Evolutionary conservation across 2,329 filamentous ascomycete genomes (phyloP), one percentile per base, ranked within the genome.

Genomic region (Talaromyces atroroseus): DNA sequence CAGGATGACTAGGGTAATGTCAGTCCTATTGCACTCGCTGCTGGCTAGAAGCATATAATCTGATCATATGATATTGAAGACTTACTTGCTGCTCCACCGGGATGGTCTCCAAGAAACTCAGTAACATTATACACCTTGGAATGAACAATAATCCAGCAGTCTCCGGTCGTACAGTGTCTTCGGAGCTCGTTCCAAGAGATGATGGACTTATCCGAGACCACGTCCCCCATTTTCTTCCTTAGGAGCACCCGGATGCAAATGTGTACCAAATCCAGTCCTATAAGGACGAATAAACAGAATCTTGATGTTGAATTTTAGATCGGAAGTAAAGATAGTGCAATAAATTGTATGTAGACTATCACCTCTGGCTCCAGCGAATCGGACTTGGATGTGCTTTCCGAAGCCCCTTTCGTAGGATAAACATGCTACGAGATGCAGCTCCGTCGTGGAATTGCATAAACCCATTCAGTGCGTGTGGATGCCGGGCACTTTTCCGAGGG

Each of bases 41-140:
- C 24, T 26, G 3, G 24, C 24, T 26, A 7, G 24, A 26, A 4
- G 5, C 29, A 10, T 8, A 18, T 16, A 8, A 20, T 32, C 12
- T n/a, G 12, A 18, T 23, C 5, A 23, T 16, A 2, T 8, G 5
- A 5, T 2, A 14, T 8, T 14, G 2, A 20, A 4, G 11, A 47
- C 52, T 48, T 32, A 54, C 52, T 44, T 1, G 36, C 49, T n/a
- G 54, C 26, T 1, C 94, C 94, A 64, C 94, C 94, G 23, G 94
- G 94, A 71, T 99, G 94, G 62, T 91, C 86, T 52, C 91, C 84
- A 60, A 96, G 74, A 68, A 99, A 99, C 56, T 89, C 84, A 57
- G 94, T 96, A 61, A 99, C 82, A 78, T 99, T 92, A 80, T 90
- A 99, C 64, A 99, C 92, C 65, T 92, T 94, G 57, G 82, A 82